These are phyloP conservation scores for Aspergillus funiculosus DNA, from an alignment of 495 filamentous ascomycete genomes.

Conservation along the genomic window DNA sequence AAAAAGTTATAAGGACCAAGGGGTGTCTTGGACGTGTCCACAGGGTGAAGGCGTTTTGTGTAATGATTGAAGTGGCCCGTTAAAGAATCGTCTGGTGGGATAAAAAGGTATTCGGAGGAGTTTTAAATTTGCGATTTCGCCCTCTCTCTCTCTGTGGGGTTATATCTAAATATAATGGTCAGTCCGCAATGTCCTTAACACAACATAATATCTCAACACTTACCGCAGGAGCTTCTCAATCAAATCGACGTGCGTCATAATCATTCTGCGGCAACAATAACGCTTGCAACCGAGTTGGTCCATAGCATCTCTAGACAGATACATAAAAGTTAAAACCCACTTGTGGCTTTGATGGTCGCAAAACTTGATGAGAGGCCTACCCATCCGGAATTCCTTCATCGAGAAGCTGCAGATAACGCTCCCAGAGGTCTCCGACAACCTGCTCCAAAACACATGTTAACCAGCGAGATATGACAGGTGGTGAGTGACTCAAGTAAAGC, in stretches of 20 bases:
- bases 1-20: too few species aligned
- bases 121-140: conserved; percentile 32
- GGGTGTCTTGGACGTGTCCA: too few species aligned
- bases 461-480: conserved; percentile 11
- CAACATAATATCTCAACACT: conserved; percentile 17
- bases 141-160: conserved; percentile 33
- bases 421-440: conserved; percentile 97
- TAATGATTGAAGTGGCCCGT: too few species aligned
- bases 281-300: conserved; percentile 86
- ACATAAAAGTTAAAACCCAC: conserved; percentile 1
- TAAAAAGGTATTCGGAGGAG: background rate
- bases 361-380: conserved; percentile 36
- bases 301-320: conserved; percentile 70
- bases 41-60: too few species aligned
- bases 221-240: conserved; percentile 98
- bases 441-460: conserved; percentile 31
- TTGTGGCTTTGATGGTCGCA: background rate
- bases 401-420: conserved; percentile 78
- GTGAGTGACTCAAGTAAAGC: conserved; percentile 7
- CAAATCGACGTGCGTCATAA: conserved; percentile 99
- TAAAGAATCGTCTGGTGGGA: too few species aligned
- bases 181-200: too few species aligned
- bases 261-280: conserved; percentile 97
- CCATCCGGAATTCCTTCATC: conserved; percentile 73
- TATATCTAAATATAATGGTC: conserved; percentile 26